Evolutionary conservation across 2,329 filamentous ascomycete genomes (phyloP), one percentile per base, ranked within the genome.

Genomic region (Thielaviopsis musarum): DNA sequence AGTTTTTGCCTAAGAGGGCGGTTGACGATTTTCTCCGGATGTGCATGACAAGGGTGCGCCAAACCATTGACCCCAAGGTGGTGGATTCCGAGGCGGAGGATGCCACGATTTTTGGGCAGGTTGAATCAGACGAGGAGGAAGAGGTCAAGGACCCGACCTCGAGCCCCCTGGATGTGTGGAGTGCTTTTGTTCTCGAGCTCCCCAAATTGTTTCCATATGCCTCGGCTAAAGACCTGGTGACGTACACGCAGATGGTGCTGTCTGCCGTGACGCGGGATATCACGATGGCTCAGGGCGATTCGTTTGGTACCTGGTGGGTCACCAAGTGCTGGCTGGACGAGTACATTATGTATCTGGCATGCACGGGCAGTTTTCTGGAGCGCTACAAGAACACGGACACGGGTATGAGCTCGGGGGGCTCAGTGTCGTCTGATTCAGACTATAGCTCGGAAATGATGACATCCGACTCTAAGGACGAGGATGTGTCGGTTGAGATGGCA

Each of bases 321-420:
- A 90, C 90, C 3, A 95, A 96, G 69, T 91, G 91, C 61, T 97
- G 91, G 77, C 81, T 96, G 57, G 91, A 96, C 67, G 91, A 97
- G 72, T 94, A 95, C 88, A 82, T 90, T 56, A 79, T 86, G 60
- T 96, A 94, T 78, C 76, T 95, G 65, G 89, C 88, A 0, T 89
- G 94, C 66, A 84, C 91, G 66, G 91, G 91, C 56, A 91, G 91
- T 0, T 96, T 96, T 68, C 83, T 96, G 74, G 77, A 77, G 64
- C 77, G 56, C 6, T 61, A 78, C 61, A 79, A 74, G 64, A 71
- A 71, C 7, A 71, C 70, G 3, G 24, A 26, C 24, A 26, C 6
- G 24, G n/a, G 70, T n/a, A 52, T 45, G 22, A 15, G 15, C n/a
- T 21, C 9, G 21, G n/a, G 30, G 22, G 21, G 3, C 7, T 15